Evolutionary conservation across 768 basidiomycete genomes (phyloP), one percentile per base, ranked within the genome.

Genomic region (Mycena olivaceomarginata): DNA sequence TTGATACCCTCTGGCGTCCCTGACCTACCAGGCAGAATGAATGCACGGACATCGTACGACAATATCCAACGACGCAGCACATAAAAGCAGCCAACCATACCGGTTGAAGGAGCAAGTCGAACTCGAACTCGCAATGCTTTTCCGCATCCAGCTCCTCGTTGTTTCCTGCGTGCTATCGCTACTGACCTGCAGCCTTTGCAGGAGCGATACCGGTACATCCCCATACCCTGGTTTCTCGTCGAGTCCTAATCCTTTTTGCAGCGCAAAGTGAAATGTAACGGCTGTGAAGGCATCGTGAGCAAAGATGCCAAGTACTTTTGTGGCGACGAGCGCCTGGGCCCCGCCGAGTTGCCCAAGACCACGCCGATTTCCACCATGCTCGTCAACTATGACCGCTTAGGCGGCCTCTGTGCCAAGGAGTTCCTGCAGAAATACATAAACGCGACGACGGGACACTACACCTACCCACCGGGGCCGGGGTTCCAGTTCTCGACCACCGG

Each of bases 391-490:
- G 31, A 75, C 16, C 73, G 77, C 40, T 37, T 78, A n/a, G 64
- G 69, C 40, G 77, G 74, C 20, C 74, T 78, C 60, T 78, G 74
- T 22, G 74, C 77, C 46, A 64, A 46, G 48, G 74, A n/a, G 15
- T 78, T 72, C 70, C 70, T 78, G 9, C 10, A 7, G 15, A 62
- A 67, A 45, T 78, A 31, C 31, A 31, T 31, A 31, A 31, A 45
- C 48, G n/a, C 22, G n/a, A 2, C 67, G 5, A 65, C 62, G 0
- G 56, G 63, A 15, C 15, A 1, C 22, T 78, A 60, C 66, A 37
- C 20, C 16, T 77, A 56, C 70, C 76, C 71, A 16, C 39, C 45
- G 0, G 15, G 1, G 13, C 15, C 56, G 9, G 76, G 76, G 3
- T 80, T 80, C 70, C 79, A 77, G 73, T 45, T 66, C 48, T 59